Evolutionary conservation across 2,329 filamentous ascomycete species (phyloP), one percentile per base, ranked within the genome.

Genomic region (Calycina marina): DNA sequence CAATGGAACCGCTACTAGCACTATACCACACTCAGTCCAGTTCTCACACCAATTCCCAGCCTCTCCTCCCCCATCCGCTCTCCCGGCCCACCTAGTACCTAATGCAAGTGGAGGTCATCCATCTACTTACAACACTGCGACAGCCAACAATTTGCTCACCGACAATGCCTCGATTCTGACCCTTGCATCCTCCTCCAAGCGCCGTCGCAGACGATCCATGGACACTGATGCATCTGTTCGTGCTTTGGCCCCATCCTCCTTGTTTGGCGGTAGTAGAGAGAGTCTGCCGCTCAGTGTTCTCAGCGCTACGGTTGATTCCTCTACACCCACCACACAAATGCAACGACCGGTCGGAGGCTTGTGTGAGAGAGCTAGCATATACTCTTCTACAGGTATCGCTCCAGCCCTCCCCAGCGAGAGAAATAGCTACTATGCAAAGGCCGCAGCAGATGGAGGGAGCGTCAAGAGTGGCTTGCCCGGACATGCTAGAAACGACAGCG

Each of bases 121-220:
- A 2, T 69, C 73, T 4, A 86, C 79, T 0, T 88, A 88, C 54
- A 69, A 65, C 31, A 71, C 69, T n/a, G 80, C 80, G 2, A 88
- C 79, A 0, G 81, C 82, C 32, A 85, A 86, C 56, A 83, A 82
- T 46, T 65, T 88, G 4, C 61, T 88, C 18, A 84, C 79, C 1
- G 83, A 92, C 53, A 83, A 92, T 51, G 83, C 83, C 14, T 88
- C 81, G 15, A 86, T 92, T 44, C 59, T 92, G 38, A 92, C 83
- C 0, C 64, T 92, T 10, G 83, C 83, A 2, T 88, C 81, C 4
- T 86, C 80, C 0, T 83, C 77, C 42, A 84, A 88, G 57, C 72
- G 77, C 22, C 69, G 76, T 16, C 74, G 83, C 20, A 70, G 82
- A 30, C 71, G 81, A 38, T 86, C 80, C 17, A 74, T 88, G 56